Evolutionary conservation across 225 moss, liverwort and hornwort genomes (phyloP), one percentile per base, ranked within the genome.

Genomic region (Polytrichum formosum): DNA sequence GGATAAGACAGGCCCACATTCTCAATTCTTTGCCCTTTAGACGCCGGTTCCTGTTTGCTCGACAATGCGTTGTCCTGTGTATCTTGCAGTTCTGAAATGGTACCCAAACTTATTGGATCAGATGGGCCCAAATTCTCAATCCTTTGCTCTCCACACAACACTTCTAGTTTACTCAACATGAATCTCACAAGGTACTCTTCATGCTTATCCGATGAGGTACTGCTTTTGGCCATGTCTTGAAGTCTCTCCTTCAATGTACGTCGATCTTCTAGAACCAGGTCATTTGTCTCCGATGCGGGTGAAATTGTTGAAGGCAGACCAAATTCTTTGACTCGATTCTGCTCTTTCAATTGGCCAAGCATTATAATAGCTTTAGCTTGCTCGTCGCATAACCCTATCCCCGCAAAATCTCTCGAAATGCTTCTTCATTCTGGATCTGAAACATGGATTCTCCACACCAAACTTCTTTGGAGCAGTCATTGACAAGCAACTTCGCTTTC

Each of bases 361-460:
- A 37, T 9, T 10, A 10, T 9, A 2, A 30, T 65, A 20, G 10
- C 20, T 35, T 30, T 30, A n/a, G n/a, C 18, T 13, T 29, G 28
- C 33, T 21, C 19, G 18, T 18, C 59, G 7, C 23, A 70, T 5
- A 70, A 35, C 33, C 70, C 33, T 18, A 60, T 70, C 58, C 61
- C 70, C 59, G 5, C 1, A 37, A 31, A 18, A 61, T 37, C 35
- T 70, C 21, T 26, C 60, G 25, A 25, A 70, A 46, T 21, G 59
- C 70, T 31, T 70, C 70, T 26, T 70, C 59, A 61, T 70, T 70
- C 26, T 61, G 33, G 7, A 70, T 61, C 22, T 58, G 56, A 58
- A 58, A 58, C 56, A 58, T n/a, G 56, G 56, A 58, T 58, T 19
- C 56, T 58, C 56, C 21, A 58, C 56, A 37, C 37, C 37, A 58